Evolutionary conservation across 2,329 filamentous ascomycete species (phyloP), one percentile per base, ranked within the genome.

Genomic region (Sarocladium brachiariae): DNA sequence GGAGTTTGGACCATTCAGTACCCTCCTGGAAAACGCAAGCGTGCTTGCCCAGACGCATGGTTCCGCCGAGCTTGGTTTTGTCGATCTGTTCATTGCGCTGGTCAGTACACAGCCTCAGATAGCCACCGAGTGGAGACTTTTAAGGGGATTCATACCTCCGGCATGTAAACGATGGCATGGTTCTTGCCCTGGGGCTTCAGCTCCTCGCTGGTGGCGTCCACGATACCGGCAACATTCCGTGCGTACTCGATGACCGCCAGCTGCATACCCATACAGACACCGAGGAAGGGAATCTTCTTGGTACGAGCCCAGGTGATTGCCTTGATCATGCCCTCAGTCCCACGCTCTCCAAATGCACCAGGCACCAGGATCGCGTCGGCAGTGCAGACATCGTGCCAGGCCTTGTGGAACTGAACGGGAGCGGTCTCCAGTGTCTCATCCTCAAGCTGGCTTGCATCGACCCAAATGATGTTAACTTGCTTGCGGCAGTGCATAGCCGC

Each of bases 241-340:
- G 90, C 89, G 59, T 83, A 89, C 67, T 97, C 91, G 58, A 96
- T 86, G 43, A 96, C 89, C 18, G 92, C 90, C 43, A 96, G 79
- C 66, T 97, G 93, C 84, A 96, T 89, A 52, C 90, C 90, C 19
- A 96, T 74, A 65, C 92, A 96, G 11, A 97, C 86, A 53, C 93
- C 93, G 1, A 97, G 77, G 70, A 86, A 96, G 1, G 90, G 90
- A 3, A 80, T 80, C 55, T 86, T 84, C 59, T 89, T 84, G 57
- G 86, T 85, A 51, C 93, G 84, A 2, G 92, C 91, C 84, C 87
- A 96, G 56, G 84, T 85, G n/a, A 87, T 86, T 2, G 86, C 87
- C 51, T 81, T 74, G 61, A 97, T 85, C 90, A 97, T 97, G 55
- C 93, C 93, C 63, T 92, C 85, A 0, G 83, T 89, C 52, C 89